A percentile compares a stretch with the other conserved stretches of the same genome.
Evolutionary conservation across 176 grass and related monocot genomes (phyloP).

Genomic region (Paspalum notatum): DNA sequence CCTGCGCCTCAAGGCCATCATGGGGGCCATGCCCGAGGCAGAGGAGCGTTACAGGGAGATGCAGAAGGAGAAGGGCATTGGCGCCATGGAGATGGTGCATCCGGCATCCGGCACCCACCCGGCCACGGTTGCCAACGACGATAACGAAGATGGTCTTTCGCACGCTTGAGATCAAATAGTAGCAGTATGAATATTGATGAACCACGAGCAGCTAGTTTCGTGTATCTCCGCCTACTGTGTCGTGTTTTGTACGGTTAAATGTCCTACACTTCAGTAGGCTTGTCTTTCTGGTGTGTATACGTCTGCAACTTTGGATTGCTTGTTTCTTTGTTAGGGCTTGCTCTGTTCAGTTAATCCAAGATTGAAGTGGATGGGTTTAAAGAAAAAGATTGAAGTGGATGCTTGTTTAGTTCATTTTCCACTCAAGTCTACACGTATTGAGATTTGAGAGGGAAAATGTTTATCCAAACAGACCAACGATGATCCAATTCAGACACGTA

Average conservation of each 20-base stretch:
- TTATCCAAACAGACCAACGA: too few species aligned
- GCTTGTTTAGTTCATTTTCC: too few species aligned
- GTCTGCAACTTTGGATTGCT: not conserved
- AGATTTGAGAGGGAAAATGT: too few species aligned
- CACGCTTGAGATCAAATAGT: not conserved
- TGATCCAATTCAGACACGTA: too few species aligned
- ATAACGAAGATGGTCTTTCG: not conserved
- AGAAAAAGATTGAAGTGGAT: too few species aligned
- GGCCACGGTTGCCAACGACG: not conserved
- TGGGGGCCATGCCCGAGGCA: conserved; percentile 58
- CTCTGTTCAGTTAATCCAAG: too few species aligned
- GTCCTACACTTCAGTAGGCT: too few species aligned
- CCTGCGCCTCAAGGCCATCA: conserved; percentile 48
- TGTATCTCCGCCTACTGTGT: not conserved
- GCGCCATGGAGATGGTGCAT: conserved; percentile 17
- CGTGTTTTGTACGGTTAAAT: conserved; percentile 3
- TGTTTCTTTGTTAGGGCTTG: not conserved
- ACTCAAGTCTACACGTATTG: too few species aligned
- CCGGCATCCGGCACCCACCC: not conserved
- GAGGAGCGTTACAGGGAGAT: conserved; percentile 41
- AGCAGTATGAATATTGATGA: too few species aligned
- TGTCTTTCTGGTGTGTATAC: too few species aligned
- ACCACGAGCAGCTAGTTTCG: not conserved
- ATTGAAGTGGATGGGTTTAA: too few species aligned
- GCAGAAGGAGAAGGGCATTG: not conserved